phyloP scores from a whole-genome alignment of 805 yeast species.

The Ascoidea asiatica region DNA sequence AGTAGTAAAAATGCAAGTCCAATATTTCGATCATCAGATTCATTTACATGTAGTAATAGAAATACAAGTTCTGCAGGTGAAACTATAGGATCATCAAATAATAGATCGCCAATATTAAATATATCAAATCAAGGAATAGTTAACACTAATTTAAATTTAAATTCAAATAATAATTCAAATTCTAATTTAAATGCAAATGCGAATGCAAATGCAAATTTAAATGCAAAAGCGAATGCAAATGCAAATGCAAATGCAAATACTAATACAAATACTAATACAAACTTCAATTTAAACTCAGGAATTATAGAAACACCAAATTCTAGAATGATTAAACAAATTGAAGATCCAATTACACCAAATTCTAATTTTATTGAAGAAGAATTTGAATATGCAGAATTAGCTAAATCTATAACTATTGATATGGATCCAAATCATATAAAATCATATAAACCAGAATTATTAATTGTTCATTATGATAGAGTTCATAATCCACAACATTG shows the following conservation, averaged over 20 bases:
- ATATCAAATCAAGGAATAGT: too few relatives aligned
- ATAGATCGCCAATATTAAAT: too few relatives aligned
- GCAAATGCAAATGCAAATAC: not conserved
- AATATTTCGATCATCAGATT: too few relatives aligned
- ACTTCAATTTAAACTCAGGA: too few relatives aligned
- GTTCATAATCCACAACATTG: constrained; percentile 94
- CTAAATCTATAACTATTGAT: constrained; percentile 54
- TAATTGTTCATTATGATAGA: constrained; percentile 78
- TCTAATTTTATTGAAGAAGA: not conserved
- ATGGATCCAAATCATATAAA: constrained; percentile 52
- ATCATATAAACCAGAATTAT: constrained; percentile 66
- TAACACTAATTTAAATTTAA: too few relatives aligned
- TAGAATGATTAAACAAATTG: not conserved
- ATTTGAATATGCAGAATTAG: constrained; percentile 33
- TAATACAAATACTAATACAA: not conserved
- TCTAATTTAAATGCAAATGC: not conserved
- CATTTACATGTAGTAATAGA: too few relatives aligned
- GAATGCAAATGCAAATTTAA: not conserved
- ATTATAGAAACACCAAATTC: not conserved
- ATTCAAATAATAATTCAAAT: too few relatives aligned
- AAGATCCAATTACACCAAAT: not conserved
- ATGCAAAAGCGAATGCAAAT: not conserved
- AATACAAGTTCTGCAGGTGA: too few relatives aligned
- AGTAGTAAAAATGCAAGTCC: too few relatives aligned
- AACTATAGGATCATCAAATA: not conserved